Evolutionary conservation across 2,329 filamentous ascomycete genomes (phyloP), one percentile per base, ranked within the genome.

Genomic region (Xylaria sp.): DNA sequence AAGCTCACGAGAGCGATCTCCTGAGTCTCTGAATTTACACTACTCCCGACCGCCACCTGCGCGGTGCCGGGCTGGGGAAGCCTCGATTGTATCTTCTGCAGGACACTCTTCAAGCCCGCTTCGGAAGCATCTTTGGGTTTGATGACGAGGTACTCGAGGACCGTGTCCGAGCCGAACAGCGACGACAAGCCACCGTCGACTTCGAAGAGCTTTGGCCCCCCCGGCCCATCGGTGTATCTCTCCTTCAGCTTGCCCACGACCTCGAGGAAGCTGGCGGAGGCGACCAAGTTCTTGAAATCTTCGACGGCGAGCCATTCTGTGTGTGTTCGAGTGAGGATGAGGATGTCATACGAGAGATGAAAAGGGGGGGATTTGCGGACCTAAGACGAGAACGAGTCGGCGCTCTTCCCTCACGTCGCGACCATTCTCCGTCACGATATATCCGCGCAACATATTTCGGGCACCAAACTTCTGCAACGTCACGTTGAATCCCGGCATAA

Each of bases 111-210:
- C 49, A 39, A 42, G n/a, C 42, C 20, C 27, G 49, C 54, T 1
- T 58, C 53, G 5, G 62, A 68, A n/a, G 53, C 29, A 13, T 68
- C 59, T 4, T 39, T 54, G 20, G 42, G 54, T 55, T 59, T 63
- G 58, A 68, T 27, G 36, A 22, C 54, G 47, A 66, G 33, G 38
- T 68, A 66, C 59, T 68, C 66, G 33, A 66, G 7, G 49, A 66
- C 44, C 17, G 63, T 25, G n/a, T 60, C 29, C 3, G 20, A 5
- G 36, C 22, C 47, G 44, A 56, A 67, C 2, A 66, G 5, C 17
- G 27, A 20, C 3, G 63, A 63, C 2, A 56, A 22, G 11, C 61
- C 36, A 17, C 29, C 50, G 15, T 39, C 53, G 49, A 27, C 20
- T 3, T 66, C 53, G 57, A 66, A 56, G 25, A 66, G 31, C 42